phyloP scores from a whole-genome alignment of 169 alveolate genomes.

The Plasmodium sp. region DNA sequence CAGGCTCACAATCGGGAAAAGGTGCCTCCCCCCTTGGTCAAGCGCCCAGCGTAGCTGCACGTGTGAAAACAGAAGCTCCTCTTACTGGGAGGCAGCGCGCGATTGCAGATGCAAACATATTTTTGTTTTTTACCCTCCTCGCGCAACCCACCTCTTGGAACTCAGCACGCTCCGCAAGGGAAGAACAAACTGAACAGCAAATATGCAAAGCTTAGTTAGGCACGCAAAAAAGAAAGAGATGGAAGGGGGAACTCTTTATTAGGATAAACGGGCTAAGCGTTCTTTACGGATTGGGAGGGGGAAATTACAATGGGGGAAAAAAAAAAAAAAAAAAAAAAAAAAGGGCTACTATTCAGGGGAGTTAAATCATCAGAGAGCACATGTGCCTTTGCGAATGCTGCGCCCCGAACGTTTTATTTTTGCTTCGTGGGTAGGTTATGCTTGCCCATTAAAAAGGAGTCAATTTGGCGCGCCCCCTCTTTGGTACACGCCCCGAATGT shows the following conservation, averaged over 20 bases:
- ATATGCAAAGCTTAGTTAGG: background rate
- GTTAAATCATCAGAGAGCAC: background rate
- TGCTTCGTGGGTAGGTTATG: background rate
- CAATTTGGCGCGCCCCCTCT: background rate
- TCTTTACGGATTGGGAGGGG: background rate
- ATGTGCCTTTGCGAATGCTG: background rate
- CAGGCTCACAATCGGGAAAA: background rate
- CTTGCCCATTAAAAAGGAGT: background rate
- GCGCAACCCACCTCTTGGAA: background rate
- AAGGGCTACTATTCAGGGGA: background rate
- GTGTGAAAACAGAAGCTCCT: background rate
- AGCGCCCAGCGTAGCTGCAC: background rate
- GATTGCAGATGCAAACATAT: background rate
- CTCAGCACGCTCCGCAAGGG: background rate
- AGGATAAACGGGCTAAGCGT: background rate
- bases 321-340: background rate
- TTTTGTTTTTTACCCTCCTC: background rate
- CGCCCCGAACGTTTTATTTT: background rate
- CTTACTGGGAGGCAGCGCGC: background rate
- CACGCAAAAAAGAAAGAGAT: background rate
- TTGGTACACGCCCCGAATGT: background rate
- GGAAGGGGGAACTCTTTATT: background rate
- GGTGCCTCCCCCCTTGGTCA: background rate
- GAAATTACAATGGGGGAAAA: background rate
- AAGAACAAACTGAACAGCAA: background rate